A percentile compares a stretch with the other conserved stretches of the same genome.
These are phyloP conservation scores for Achaetomiella virescens DNA, from an alignment of 495 filamentous ascomycete genomes.

Conservation along the genomic window DNA sequence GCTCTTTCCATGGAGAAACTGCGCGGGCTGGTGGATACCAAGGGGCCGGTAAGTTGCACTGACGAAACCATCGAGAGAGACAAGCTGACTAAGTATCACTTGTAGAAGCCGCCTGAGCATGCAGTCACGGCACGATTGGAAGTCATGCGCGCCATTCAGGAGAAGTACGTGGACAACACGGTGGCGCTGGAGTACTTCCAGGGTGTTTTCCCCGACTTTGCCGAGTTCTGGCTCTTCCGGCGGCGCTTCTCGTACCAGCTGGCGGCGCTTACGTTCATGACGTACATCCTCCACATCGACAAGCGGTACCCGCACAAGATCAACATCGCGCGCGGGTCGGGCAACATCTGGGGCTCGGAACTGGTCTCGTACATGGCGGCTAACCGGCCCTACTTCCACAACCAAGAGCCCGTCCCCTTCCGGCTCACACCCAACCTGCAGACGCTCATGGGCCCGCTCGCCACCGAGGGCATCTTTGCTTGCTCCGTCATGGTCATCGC, in stretches of 20 bases:
- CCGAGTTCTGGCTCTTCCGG: conserved; percentile 97
- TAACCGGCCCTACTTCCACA: conserved; percentile 80
- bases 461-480: conserved; percentile 90
- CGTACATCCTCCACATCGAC: conserved; percentile 93
- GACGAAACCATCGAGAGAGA: not conserved
- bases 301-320: conserved; percentile 93
- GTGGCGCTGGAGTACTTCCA: conserved; percentile 87
- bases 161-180: conserved; percentile 76
- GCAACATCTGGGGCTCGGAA: conserved; percentile 95
- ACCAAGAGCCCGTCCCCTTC: conserved; percentile 92
- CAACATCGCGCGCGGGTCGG: conserved; percentile 78
- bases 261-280: conserved; percentile 97
- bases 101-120: conserved; percentile 59
- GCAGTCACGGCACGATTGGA: conserved; percentile 67
- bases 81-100: conserved; percentile 21
- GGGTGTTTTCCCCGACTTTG: conserved; percentile 76
- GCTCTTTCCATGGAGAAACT: conserved; percentile 89
- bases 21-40: conserved; percentile 63
- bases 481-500: conserved; percentile 92
- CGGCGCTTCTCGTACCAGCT: conserved; percentile 94
- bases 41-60: conserved; percentile 49
- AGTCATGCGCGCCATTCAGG: conserved; percentile 84
- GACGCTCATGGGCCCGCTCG: conserved; percentile 88
- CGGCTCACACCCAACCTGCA: conserved; percentile 95
- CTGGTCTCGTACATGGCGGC: conserved; percentile 78